phyloP scores from a whole-genome alignment of 805 yeast genomes.

The Cephaloascus fragrans region DNA sequence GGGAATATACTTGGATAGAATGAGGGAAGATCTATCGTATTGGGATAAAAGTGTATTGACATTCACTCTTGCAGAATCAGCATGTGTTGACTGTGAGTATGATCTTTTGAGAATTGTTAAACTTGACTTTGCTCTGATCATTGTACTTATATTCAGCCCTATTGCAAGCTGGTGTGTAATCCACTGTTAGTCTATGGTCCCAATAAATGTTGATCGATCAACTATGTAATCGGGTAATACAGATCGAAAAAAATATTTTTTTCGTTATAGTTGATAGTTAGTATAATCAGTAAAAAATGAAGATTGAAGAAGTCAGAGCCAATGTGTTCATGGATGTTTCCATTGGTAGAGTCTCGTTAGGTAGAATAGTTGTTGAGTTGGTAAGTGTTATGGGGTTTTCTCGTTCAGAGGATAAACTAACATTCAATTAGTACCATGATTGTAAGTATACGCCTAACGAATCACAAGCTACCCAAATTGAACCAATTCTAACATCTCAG shows the following conservation, averaged over 20 bases:
- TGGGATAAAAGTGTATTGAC: constrained; percentile 33
- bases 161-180: too few species aligned
- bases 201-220: too few species aligned
- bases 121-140: not conserved
- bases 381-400: constrained; percentile 14
- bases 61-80: constrained; percentile 26
- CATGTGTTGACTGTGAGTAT: not conserved
- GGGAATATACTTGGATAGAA: constrained; percentile 64
- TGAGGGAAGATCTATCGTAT: constrained; percentile 52
- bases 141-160: too few species aligned
- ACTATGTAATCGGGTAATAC: too few species aligned
- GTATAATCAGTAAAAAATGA: too few species aligned
- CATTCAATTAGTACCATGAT: not conserved
- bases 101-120: not conserved
- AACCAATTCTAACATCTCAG: not conserved
- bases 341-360: constrained; percentile 30
- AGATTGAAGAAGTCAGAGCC: constrained; percentile 14
- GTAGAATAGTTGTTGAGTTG: constrained; percentile 56
- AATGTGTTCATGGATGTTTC: constrained; percentile 42
- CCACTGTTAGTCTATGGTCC: too few species aligned
- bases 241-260: too few species aligned
- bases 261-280: too few species aligned
- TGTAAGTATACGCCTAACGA: not conserved
- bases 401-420: constrained; percentile 4
- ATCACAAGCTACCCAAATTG: not conserved